These are phyloP conservation scores for Acorus gramineus DNA, from an alignment of 106 monocot species.

Conservation along the genomic window DNA sequence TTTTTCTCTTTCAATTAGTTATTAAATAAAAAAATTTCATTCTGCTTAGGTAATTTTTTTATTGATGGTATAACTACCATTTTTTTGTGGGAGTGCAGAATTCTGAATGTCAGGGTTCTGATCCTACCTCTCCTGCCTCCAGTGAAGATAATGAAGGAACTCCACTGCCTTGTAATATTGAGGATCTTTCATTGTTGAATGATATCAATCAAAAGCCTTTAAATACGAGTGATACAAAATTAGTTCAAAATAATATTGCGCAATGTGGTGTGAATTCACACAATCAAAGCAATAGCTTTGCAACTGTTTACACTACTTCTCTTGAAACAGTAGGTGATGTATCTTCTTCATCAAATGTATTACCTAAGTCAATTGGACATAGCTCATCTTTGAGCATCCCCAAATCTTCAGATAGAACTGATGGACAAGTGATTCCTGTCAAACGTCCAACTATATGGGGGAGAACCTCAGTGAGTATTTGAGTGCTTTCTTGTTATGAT, in stretches of 20 bases:
- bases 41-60: no score
- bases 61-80: no score
- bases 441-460: conserved; percentile 39
- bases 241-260: neutral
- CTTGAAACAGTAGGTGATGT: conserved; percentile 4
- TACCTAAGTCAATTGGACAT: conserved; percentile 17
- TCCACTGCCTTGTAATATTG: neutral
- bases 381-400: conserved; percentile 2
- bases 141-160: no score
- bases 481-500: neutral
- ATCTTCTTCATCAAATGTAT: conserved; percentile 3
- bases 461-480: conserved; percentile 44
- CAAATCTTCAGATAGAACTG: conserved; percentile 15
- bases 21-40: no score
- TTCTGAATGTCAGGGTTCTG: conserved; percentile 4
- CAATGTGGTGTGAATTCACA: conserved; percentile 9
- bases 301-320: conserved; percentile 1
- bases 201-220: conserved; percentile 2
- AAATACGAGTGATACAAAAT: neutral
- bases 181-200: neutral
- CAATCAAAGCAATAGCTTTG: conserved; percentile 4
- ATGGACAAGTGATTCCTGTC: conserved; percentile 10
- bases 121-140: conserved; percentile 3
- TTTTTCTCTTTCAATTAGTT: no score
- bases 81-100: conserved; percentile 1